phyloP scores from a whole-genome alignment of 805 yeast genomes.

The Starmera amethionina region DNA sequence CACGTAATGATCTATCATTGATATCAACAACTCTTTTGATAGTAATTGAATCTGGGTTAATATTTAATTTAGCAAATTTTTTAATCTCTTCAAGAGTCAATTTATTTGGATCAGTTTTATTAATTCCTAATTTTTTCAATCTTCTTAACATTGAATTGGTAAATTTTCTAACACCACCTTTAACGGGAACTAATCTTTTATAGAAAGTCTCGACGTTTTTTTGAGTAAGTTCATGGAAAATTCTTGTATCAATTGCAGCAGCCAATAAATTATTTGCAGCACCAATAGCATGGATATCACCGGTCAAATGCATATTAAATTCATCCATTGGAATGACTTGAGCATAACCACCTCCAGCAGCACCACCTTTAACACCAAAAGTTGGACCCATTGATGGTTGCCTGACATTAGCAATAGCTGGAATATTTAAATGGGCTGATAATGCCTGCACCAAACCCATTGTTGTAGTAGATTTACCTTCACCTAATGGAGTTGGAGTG shows the following conservation, averaged over 20 bases:
- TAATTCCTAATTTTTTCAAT: constrained; percentile 56
- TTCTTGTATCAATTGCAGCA: constrained; percentile 81
- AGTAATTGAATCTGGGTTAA: constrained; percentile 71
- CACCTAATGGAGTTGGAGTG: constrained; percentile 81
- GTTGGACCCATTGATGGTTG: constrained; percentile 90
- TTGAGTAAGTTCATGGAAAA: constrained; percentile 75
- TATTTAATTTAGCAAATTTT: constrained; percentile 58
- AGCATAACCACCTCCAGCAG: constrained; percentile 86
- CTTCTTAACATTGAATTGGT: constrained; percentile 60
- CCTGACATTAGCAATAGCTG: constrained; percentile 73
- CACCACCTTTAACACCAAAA: constrained; percentile 84
- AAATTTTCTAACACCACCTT: constrained; percentile 61
- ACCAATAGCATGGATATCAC: constrained; percentile 79
- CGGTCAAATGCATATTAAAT: constrained; percentile 78
- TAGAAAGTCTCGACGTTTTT: constrained; percentile 59
- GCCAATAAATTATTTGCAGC: constrained; percentile 75
- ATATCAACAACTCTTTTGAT: constrained; percentile 82
- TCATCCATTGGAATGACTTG: constrained; percentile 88
- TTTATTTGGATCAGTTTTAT: constrained; percentile 62
- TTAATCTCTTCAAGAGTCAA: constrained; percentile 60
- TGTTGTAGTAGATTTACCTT: constrained; percentile 79
- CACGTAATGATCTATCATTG: constrained; percentile 73
- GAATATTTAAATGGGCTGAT: constrained; percentile 62
- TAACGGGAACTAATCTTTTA: constrained; percentile 65
- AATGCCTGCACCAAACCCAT: constrained; percentile 76